Percentiles rank a stretch among this genome's conserved stretches.
Evolutionary conservation across 331 rosid genomes (phyloP).

Genomic region (Saraca asoca): DNA sequence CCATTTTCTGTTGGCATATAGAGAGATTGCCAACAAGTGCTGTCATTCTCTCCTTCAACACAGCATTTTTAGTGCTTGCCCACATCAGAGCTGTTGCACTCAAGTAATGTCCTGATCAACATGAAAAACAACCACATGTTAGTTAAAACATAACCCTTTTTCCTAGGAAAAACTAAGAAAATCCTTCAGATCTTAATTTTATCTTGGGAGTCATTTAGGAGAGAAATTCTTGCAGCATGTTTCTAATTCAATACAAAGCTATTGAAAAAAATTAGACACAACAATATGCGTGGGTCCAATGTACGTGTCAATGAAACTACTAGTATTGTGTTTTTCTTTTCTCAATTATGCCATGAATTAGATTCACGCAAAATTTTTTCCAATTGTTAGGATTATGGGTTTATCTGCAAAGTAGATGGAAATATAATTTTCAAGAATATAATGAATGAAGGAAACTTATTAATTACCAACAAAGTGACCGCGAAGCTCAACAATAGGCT

Average conservation of each 20-base stretch:
- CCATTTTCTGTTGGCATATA: constrained; percentile 67
- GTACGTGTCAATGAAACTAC: no score
- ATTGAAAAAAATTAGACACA: no score
- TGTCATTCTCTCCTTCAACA: constrained; percentile 59
- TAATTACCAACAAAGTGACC: constrained; percentile 87
- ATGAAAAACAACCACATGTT: constrained; percentile 13
- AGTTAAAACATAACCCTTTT: constrained; percentile 3
- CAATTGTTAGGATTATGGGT: no score
- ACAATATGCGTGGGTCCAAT: no score
- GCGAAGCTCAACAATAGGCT: constrained; percentile 55
- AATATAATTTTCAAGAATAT: not conserved
- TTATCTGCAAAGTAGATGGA: no score
- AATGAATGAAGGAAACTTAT: constrained; percentile 36
- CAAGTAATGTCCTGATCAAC: constrained; percentile 77
- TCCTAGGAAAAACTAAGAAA: not conserved
- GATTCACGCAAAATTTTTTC: no score
- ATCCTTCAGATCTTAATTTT: no score
- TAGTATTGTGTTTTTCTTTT: no score
- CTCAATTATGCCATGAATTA: no score
- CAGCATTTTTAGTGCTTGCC: constrained; percentile 73
- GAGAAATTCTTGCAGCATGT: no score
- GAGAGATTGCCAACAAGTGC: constrained; percentile 55
- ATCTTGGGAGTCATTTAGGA: no score
- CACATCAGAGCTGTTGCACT: constrained; percentile 87
- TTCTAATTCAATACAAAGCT: no score